Evolutionary conservation across 176 grass and related monocot genomes (phyloP), one percentile per base, ranked within the genome.

Genomic region (Paspalum vaginatum): DNA sequence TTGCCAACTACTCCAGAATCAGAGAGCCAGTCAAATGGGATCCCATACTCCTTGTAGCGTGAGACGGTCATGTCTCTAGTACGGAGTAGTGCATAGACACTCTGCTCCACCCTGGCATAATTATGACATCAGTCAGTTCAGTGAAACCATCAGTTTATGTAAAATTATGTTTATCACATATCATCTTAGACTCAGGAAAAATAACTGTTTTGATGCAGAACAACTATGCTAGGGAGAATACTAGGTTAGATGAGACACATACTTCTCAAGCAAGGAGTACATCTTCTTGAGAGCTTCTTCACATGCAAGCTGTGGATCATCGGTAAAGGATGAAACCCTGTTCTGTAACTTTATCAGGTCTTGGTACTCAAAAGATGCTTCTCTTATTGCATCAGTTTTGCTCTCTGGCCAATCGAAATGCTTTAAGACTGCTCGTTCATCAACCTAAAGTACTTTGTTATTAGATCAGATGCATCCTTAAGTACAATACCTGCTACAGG

Each of bases 391-490:
- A 86, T 97, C 91, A 24, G 94, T 93, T 88, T 97, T 97, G 73
- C 87, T 91, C 72, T 97, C 94, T 70, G 89, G 91, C 94, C 94
- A 97, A 81, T 97, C 94, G 13, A 97, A 97, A 69, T 98, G 96
- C 75, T 98, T 98, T 54, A 98, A 84, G 59, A 98, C 95, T 70
- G 92, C 95, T 63, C 92, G 61, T 57, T 98, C 96, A 56, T 98
- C 92, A 68, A 98, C 96, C 96, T 98, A 86, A 77, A 85, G 58
- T 10, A 1, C 61, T 65, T 58, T 40, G 81, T 48, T 14, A 15
- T 13, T 46, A 16, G n/a, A 59, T 12, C 20, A 71, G 40, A 40
- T 57, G 43, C 25, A 39, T 7, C 38, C 24, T 79, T 79, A 72
- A 62, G 22, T 77, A 32, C n/a, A 75, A 53, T 53, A 44, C 4